Evolutionary conservation across 2,329 filamentous ascomycete genomes (phyloP), one percentile per base, ranked within the genome.

Genomic region (Amauroascus niger): DNA sequence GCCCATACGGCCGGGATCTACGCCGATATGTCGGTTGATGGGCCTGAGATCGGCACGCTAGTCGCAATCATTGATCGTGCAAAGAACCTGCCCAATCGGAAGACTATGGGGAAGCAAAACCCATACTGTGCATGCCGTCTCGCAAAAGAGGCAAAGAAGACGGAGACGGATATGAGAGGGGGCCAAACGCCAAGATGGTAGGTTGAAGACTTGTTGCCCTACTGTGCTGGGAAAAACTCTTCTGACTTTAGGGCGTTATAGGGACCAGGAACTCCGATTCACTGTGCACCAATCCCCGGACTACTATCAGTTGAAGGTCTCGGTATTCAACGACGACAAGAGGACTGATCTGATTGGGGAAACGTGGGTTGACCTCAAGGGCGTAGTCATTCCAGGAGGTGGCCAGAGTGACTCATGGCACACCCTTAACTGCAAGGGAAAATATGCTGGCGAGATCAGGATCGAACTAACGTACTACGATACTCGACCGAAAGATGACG

Each of bases 381-480:
- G 82, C 61, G 86, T 98, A 62, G 80, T 98, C 58, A 78, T 90
- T 18, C 76, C 83, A 1, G 90, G 93, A 46, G 93, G 93, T 47
- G 90, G 93, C n/a, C 88, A 96, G 71, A 89, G 80, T 65, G 93
- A 98, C 69, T 76, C 88, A 53, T 98, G 93, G 93, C 90, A 96
- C 67, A 83, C 77, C 55, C 75, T 98, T 61, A 86, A 81, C 59
- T 97, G 82, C 76, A 88, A 84, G 65, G 89, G 90, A 58, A 95
- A 95, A 76, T 98, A 97, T 64, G 91, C 93, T 6, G 93, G 93
- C 53, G 91, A 97, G 69, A 83, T 98, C 59, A 81, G 91, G 60
- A 84, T 98, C 59, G 93, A 98, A 71, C 84, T 96, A 71, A 98
- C 93, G 40, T 98, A 86, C 72, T 98, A 97, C 74, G 93, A 98